Percentiles rank a stretch among this genome's conserved stretches.
These are phyloP conservation scores for Adansonia madagascariensis DNA, from an alignment of 441 rosid species.

Conservation along the genomic window DNA sequence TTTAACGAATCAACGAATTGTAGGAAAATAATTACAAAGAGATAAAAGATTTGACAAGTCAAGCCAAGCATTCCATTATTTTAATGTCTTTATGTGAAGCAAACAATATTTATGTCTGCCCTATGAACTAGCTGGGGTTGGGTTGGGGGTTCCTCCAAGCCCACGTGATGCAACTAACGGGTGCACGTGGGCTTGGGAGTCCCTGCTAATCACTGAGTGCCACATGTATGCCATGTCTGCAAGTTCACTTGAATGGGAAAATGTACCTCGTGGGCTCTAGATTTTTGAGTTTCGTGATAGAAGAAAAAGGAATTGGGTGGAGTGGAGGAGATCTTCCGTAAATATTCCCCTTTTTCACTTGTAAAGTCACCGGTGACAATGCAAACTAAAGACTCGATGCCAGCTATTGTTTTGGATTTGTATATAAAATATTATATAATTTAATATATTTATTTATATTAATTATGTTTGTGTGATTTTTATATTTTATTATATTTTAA, in stretches of 20 bases:
- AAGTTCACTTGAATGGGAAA: background rate
- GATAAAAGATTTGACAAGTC: too few relatives aligned
- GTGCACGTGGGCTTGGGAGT: conserved; percentile 14
- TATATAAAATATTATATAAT: too few relatives aligned
- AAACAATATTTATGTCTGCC: background rate
- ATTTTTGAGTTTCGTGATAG: background rate
- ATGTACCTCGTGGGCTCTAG: conserved; percentile 16
- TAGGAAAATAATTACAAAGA: too few relatives aligned
- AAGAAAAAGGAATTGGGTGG: background rate
- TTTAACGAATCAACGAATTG: too few relatives aligned
- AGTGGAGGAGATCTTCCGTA: background rate
- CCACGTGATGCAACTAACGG: conserved; percentile 7
- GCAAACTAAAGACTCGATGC: background rate
- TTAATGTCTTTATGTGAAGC: background rate
- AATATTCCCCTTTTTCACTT: conserved; percentile 1
- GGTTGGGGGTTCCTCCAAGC: background rate
- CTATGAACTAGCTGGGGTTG: background rate
- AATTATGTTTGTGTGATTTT: too few relatives aligned
- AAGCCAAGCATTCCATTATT: too few relatives aligned
- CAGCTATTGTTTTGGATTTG: background rate
- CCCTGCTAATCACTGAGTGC: background rate
- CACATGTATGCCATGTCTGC: conserved; percentile 1
- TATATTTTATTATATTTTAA: too few relatives aligned
- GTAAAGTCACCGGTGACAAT: background rate
- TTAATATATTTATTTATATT: too few relatives aligned